Evolutionary conservation across 164 flowering plant genomes (phyloP).

Genomic region (Sedum album): DNA sequence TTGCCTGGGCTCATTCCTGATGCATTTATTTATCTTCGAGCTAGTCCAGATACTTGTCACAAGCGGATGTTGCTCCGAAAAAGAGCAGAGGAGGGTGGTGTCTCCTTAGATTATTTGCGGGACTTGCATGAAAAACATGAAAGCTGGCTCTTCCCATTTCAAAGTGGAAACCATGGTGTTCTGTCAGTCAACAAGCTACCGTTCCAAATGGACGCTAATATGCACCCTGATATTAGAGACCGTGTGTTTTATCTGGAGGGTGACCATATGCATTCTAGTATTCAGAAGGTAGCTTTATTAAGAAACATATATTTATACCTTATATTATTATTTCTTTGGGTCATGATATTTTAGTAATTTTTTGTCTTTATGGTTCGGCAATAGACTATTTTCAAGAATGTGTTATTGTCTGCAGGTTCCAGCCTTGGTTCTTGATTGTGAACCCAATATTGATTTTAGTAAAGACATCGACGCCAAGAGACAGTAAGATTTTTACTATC

Average conservation of each 20-base stretch:
- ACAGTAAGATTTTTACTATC: constrained; percentile 41
- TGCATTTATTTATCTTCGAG: constrained; percentile 92
- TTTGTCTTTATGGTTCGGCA: neutral
- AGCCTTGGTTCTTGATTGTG: constrained; percentile 92
- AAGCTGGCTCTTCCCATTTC: constrained; percentile 83
- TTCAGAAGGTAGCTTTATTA: constrained; percentile 58
- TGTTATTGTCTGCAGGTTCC: constrained; percentile 59
- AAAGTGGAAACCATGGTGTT: constrained; percentile 72
- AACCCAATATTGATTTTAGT: constrained; percentile 91
- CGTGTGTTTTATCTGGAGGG: constrained; percentile 89
- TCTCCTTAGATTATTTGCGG: constrained; percentile 71
- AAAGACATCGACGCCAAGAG: constrained; percentile 81
- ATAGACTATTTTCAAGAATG: constrained; percentile 2
- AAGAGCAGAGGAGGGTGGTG: constrained; percentile 91
- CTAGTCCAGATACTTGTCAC: constrained; percentile 96
- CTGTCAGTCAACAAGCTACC: constrained; percentile 65
- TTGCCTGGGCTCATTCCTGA: constrained; percentile 95
- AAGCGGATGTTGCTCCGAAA: constrained; percentile 72
- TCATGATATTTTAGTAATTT: neutral
- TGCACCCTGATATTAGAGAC: constrained; percentile 80
- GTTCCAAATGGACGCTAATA: constrained; percentile 36
- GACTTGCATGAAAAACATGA: constrained; percentile 94
- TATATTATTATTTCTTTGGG: neutral
- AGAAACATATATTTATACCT: neutral
- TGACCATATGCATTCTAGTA: constrained; percentile 88